Percentiles rank a stretch among this genome's conserved stretches.
phyloP scores from a whole-genome alignment of 257 asterid species.

The Gentiana dahurica region DNA sequence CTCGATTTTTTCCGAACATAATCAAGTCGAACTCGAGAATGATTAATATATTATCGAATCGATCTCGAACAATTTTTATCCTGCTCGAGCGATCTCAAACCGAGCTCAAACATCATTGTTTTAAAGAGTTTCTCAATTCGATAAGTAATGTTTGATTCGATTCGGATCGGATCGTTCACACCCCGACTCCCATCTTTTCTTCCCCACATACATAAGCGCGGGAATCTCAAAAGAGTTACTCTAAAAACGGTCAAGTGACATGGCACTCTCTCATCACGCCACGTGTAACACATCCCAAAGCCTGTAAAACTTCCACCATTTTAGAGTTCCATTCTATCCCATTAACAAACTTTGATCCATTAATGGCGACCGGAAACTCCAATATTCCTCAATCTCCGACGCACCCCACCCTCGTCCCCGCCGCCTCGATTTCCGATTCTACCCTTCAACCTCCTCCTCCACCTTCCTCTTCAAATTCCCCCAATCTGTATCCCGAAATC shows the following conservation, averaged over 20 bases:
- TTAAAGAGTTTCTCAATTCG: no score
- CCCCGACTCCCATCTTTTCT: no score
- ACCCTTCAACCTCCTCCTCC: conserved; percentile 16
- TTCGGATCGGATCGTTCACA: no score
- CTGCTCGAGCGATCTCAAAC: no score
- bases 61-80: no score
- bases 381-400: conserved; percentile 31
- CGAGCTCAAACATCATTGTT: no score
- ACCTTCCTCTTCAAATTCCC: conserved; percentile 28
- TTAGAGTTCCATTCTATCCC: not conserved
- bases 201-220: conserved; percentile 13
- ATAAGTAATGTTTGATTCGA: no score
- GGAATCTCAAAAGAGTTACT: conserved; percentile 21
- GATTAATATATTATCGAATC: no score
- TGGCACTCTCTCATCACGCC: not conserved
- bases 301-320: no score
- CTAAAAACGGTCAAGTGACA: conserved; percentile 5
- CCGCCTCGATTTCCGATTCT: conserved; percentile 20
- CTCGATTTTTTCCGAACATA: no score
- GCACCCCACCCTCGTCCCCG: conserved; percentile 40
- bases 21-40: no score
- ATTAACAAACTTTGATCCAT: not conserved
- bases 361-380: conserved; percentile 49
- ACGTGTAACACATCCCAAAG: no score
- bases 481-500: conserved; percentile 38